Percentiles rank a stretch among this genome's conserved stretches.
Evolutionary conservation across 139 green algal species (phyloP).

Genomic region (Chlorella ohadii): DNA sequence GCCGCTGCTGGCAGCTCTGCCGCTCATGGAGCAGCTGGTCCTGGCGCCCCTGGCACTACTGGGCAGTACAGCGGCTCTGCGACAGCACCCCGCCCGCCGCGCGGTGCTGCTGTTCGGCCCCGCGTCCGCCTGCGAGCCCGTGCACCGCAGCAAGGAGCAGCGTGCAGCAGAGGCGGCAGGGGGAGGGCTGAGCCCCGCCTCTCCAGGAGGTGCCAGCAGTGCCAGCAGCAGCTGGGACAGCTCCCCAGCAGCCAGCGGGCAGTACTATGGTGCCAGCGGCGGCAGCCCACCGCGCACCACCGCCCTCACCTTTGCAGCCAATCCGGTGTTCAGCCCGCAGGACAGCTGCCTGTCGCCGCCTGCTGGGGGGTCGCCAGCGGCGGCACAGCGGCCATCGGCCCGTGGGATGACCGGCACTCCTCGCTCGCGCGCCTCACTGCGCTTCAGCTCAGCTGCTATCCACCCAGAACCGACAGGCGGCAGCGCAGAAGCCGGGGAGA

Average conservation of each 20-base stretch:
- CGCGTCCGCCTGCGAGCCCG: neutral
- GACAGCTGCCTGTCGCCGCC: neutral
- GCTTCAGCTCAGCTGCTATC: neutral
- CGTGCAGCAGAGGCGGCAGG: neutral
- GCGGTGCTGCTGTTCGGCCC: conserved; percentile 33
- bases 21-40: neutral
- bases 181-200: neutral
- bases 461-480: neutral
- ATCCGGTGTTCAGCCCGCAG: conserved; percentile 21
- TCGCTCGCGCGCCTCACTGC: neutral
- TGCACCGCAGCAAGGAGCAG: neutral
- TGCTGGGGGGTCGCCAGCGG: too few relatives aligned
- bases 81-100: neutral
- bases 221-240: neutral
- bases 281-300: neutral
- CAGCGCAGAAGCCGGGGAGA: neutral
- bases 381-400: neutral
- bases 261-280: conserved; percentile 1
- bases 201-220: neutral
- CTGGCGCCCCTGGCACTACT: conserved; percentile 16
- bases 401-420: conserved; percentile 2
- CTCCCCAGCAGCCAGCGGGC: neutral
- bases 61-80: neutral
- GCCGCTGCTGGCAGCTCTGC: conserved; percentile 22
- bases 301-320: neutral